A percentile compares a stretch with the other conserved stretches of the same genome.
Conservation (phyloP, 441 rosid species). For the Cnidoscolus chayamansa region DNA sequence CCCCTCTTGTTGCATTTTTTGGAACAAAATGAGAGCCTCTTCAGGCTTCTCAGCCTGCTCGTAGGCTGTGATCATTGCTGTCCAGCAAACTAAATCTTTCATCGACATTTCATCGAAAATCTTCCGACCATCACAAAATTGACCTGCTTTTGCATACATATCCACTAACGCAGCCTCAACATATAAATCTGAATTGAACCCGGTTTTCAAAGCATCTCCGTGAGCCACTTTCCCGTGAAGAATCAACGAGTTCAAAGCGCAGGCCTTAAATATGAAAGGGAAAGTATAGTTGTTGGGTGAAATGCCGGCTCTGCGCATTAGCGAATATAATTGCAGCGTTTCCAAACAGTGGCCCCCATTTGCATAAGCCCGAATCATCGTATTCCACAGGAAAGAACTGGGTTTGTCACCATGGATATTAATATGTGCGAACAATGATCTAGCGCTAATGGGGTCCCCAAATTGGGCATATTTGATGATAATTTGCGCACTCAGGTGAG, state of each 20-base stretch:
- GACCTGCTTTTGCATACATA: conserved; percentile 40
- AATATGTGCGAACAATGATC: conserved; percentile 36
- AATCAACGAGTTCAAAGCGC: conserved; percentile 34
- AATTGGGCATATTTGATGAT: conserved; percentile 40
- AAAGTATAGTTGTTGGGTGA: conserved; percentile 44
- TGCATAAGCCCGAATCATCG: conserved; percentile 50
- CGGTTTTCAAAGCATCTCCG: conserved; percentile 39
- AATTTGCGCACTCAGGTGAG: conserved; percentile 40
- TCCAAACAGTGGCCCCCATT: conserved; percentile 33
- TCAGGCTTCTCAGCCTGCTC: conserved; percentile 48
- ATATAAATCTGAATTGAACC: conserved; percentile 37
- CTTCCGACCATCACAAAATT: conserved; percentile 35
- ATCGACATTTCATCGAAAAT: conserved; percentile 48
- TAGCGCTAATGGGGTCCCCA: conserved; percentile 27
- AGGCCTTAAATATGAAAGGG: conserved; percentile 47
- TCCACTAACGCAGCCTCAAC: conserved; percentile 45
- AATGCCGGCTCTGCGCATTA: conserved; percentile 42
- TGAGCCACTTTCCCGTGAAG: conserved; percentile 31
- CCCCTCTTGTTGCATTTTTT: conserved; percentile 37
- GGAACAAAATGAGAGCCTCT: conserved; percentile 40
- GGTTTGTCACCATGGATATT: conserved; percentile 15
- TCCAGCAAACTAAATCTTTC: conserved; percentile 58
- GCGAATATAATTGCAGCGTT: conserved; percentile 38
- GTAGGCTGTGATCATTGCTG: conserved; percentile 49
- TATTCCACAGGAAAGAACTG: conserved; percentile 48